phyloP scores from a whole-genome alignment of 2,329 filamentous ascomycete species.

The Colletotrichum coccodes region DNA sequence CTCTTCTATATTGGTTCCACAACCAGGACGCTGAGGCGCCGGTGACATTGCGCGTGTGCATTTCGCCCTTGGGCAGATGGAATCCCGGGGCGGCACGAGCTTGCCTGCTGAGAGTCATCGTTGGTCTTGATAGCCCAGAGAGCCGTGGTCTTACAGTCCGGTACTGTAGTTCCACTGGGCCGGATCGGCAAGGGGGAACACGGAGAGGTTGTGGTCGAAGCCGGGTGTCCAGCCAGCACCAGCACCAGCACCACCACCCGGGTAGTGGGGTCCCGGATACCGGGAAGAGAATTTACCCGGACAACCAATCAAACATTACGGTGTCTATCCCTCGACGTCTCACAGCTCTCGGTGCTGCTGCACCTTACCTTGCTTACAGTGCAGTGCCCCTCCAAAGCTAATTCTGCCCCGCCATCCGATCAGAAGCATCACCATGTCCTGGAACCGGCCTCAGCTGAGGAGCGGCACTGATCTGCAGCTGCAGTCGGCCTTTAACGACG shows the following conservation, averaged over 20 bases:
- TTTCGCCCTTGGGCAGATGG: no score
- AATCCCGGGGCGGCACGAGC: no score
- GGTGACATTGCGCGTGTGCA: no score
- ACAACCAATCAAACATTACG: slow-evolving; percentile 8
- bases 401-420: slow-evolving; percentile 38
- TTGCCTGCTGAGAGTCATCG: no score
- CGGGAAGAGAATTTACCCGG: slow-evolving; percentile 14
- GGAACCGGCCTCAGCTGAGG: slow-evolving; percentile 51
- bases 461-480: slow-evolving; percentile 64
- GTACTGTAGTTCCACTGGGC: no score
- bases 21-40: no score
- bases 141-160: no score
- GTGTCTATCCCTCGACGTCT: not conserved
- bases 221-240: no score
- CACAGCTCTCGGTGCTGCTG: slow-evolving; percentile 11
- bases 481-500: slow-evolving; percentile 63
- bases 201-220: no score
- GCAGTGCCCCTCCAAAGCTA: slow-evolving; percentile 32
- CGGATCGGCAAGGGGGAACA: not conserved
- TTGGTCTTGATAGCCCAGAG: no score
- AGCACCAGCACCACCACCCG: no score
- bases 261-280: not conserved
- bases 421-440: slow-evolving; percentile 34
- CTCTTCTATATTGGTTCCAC: not conserved
- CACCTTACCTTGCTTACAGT: slow-evolving; percentile 25